Evolutionary conservation across 148 eudicot species (phyloP), one percentile per base, ranked within the genome.

Genomic region (Bassia scoparia): DNA sequence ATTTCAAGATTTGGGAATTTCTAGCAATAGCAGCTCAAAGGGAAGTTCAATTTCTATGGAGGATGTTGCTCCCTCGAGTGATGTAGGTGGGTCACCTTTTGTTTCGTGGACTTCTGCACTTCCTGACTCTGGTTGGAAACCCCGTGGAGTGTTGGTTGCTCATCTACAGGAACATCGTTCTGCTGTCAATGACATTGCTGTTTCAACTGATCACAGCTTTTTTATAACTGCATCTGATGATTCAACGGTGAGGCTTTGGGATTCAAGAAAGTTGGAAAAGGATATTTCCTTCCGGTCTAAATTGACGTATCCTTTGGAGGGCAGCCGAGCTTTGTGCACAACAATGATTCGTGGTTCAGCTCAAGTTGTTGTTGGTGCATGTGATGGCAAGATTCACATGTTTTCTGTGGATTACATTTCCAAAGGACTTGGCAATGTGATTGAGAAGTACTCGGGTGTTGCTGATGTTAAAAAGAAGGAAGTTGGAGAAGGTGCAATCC

Each of bases 191-290:
- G 96, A 90, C 74, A 91, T 95, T 68, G 87, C 97, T 35, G 83
- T 91, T 74, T 95, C 98, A 52, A 80, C 88, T 18, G 98, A 95
- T 82, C 84, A 95, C 41, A 90, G 83, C 56, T 91, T 91, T 63
- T 91, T 95, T 79, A 97, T 91, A 17, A 91, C 87, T 71, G 97
- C 92, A n/a, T 95, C 98, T 74, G 97, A 95, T 68, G 98, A 95
- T 87, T 95, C 96, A 73, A 91, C 98, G 16, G 98, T 91, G 21
- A 95, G 92, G 83, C 87, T 95, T 62, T 95, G 98, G 98, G 98
- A 95, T 80, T 91, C 96, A 50, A 89, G 92, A 69, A 95, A 84
- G 81, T 77, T 95, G 74, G 98, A 95, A 83, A 95, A 92, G 81
- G 98, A 95, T 76, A 95, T 95, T 70, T 95, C 98, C 31, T 95